Percentiles rank a stretch among this genome's conserved stretches.
Evolutionary conservation across 1,284 basidiomycete species (phyloP).

Genomic region (Inonotus obliquus): DNA sequence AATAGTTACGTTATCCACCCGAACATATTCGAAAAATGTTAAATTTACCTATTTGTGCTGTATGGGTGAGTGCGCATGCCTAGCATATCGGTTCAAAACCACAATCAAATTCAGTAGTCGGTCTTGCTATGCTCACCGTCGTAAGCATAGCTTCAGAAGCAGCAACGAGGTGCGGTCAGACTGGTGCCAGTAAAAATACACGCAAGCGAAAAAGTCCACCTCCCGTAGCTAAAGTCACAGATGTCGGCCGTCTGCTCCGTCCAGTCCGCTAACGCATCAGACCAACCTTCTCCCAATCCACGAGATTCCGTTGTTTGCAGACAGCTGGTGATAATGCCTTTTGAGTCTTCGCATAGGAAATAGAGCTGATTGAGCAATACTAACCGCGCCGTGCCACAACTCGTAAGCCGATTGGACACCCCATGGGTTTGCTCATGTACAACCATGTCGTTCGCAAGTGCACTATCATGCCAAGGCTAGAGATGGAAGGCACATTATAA

Average conservation of each 20-base stretch:
- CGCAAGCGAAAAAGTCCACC: conserved; percentile 19
- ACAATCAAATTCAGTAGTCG: background rate
- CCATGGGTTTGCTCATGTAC: conserved; percentile 48
- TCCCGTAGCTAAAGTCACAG: conserved; percentile 38
- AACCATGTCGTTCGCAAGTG: conserved; percentile 46
- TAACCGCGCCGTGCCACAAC: conserved; percentile 40
- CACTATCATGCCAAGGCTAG: conserved; percentile 39
- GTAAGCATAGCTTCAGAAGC: conserved; percentile 19
- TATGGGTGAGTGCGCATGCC: conserved; percentile 21
- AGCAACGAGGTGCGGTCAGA: background rate
- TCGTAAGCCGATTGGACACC: conserved; percentile 48
- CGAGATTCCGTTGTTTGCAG: conserved; percentile 45
- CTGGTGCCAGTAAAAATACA: background rate
- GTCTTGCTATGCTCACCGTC: conserved; percentile 10
- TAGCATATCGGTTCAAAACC: background rate
- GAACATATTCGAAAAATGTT: conserved; percentile 35
- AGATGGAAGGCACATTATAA: background rate
- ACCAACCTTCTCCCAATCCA: conserved; percentile 53
- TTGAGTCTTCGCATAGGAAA: conserved; percentile 12
- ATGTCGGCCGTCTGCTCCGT: conserved; percentile 34
- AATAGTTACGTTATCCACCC: conserved; percentile 8
- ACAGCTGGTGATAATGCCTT: conserved; percentile 45
- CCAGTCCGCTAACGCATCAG: conserved; percentile 48
- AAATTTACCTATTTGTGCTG: conserved; percentile 34
- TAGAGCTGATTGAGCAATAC: background rate